phyloP scores from a whole-genome alignment of 176 grass and related monocot genomes.

The Calamus simplicifolius region DNA sequence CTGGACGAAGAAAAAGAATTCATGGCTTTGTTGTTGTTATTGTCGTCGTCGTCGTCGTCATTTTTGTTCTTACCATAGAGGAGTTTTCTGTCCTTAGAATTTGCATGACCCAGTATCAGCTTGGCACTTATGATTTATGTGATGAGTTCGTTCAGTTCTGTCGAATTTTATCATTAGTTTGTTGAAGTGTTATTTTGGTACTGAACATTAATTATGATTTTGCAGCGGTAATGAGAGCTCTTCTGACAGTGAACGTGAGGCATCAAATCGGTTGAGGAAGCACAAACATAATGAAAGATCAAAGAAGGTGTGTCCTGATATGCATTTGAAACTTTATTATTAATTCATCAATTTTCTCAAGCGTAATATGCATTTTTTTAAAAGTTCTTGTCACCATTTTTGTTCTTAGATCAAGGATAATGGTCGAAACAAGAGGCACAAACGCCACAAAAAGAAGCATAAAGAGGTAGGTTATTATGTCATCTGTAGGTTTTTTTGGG shows the following conservation, averaged over 20 bases:
- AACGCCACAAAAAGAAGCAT: conserved; percentile 42
- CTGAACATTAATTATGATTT: neutral
- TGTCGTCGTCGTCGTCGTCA: no score
- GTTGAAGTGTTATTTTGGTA: no score
- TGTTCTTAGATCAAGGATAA: conserved; percentile 39
- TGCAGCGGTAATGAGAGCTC: conserved; percentile 32
- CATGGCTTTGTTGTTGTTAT: no score
- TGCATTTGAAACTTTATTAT: no score
- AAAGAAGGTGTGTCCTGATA: conserved; percentile 38
- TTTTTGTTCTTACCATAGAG: no score
- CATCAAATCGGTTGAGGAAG: conserved; percentile 37
- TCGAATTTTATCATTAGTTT: no score
- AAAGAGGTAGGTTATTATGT: conserved; percentile 49
- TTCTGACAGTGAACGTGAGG: conserved; percentile 41
- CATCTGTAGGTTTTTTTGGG: neutral
- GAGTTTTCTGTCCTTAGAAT: no score
- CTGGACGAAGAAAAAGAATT: no score
- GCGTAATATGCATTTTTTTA: neutral
- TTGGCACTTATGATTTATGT: no score
- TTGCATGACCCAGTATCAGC: no score
- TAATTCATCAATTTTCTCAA: no score
- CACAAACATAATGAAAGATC: conserved; percentile 58
- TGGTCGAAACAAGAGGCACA: conserved; percentile 48
- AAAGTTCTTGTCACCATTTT: neutral
- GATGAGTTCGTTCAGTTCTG: no score